Conservation (phyloP, 495 filamentous ascomycete species). For the Chaetomidium leptoderma region DNA sequence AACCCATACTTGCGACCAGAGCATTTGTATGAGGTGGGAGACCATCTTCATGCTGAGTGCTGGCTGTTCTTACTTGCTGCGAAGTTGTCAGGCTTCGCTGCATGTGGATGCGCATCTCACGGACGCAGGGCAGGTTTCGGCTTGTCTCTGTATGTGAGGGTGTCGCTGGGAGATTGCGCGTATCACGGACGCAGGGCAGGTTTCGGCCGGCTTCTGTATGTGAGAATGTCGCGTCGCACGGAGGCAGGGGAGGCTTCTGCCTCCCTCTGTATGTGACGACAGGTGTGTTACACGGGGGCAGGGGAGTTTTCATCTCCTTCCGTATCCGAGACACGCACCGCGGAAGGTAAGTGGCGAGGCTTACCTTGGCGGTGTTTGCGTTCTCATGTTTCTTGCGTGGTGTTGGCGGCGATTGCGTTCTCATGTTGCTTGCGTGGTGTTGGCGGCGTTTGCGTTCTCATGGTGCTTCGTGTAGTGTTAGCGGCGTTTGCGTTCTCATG, state of each 20-base stretch:
- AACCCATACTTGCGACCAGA: neutral
- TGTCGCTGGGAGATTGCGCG: too few species aligned
- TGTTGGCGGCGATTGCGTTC: too few species aligned
- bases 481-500: too few species aligned
- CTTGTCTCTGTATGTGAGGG: neutral
- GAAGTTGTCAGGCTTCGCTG: too few species aligned
- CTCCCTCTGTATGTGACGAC: neutral
- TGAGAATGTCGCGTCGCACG: neutral
- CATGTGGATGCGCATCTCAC: neutral
- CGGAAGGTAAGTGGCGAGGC: too few species aligned
- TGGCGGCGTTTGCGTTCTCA: too few species aligned
- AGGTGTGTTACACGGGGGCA: neutral
- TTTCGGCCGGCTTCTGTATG: neutral
- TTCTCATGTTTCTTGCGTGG: too few species aligned
- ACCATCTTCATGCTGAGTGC: too few species aligned
- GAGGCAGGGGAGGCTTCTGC: neutral
- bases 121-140: neutral
- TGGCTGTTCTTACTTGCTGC: too few species aligned
- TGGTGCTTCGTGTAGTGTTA: too few species aligned
- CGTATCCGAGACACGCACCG: neutral
- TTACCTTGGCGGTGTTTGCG: too few species aligned
- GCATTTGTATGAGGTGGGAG: neutral
- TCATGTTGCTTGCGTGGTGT: too few species aligned
- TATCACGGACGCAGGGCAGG: neutral
- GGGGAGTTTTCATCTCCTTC: neutral